A percentile compares a stretch with the other conserved stretches of the same genome.
Conservation (phyloP, 129 eudicot genomes). For the Escallonia rubra region DNA sequence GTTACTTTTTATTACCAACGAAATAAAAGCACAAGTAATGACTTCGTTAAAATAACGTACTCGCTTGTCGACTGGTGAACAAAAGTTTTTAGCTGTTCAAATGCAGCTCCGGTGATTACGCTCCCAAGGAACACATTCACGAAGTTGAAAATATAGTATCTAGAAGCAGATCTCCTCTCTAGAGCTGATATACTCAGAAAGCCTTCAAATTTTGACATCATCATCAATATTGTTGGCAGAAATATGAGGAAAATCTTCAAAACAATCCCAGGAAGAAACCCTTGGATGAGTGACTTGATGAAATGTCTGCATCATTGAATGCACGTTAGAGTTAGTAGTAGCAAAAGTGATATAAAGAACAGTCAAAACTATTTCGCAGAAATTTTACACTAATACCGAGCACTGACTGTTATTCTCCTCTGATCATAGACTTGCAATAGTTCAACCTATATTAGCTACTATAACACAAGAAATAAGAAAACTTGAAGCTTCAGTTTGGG, state of each 20-base stretch:
- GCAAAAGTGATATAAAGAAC: no score
- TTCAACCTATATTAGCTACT: no score
- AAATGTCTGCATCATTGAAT: slow-evolving; percentile 42
- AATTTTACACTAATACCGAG: no score
- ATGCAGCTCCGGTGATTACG: slow-evolving; percentile 74
- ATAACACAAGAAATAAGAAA: no score
- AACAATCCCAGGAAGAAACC: slow-evolving; percentile 87
- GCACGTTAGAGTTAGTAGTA: no score
- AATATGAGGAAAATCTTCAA: slow-evolving; percentile 85
- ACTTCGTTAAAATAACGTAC: slow-evolving; percentile 36
- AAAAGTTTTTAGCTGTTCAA: slow-evolving; percentile 70
- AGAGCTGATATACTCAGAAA: slow-evolving; percentile 61
- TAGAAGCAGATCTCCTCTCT: slow-evolving; percentile 83
- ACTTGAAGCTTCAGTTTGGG: no score
- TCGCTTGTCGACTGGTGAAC: slow-evolving; percentile 56
- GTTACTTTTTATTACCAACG: no score
- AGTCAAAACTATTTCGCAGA: no score
- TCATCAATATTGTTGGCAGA: slow-evolving; percentile 83
- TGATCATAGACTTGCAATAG: no score
- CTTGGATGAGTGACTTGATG: slow-evolving; percentile 79
- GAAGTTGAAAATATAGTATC: slow-evolving; percentile 82
- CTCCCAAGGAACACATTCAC: slow-evolving; percentile 84
- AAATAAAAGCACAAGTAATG: neutral
- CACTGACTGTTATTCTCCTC: no score
- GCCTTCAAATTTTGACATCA: slow-evolving; percentile 94